Evolutionary conservation across 2,329 filamentous ascomycete species (phyloP).

Genomic region (Aurifilum marmelostoma): DNA sequence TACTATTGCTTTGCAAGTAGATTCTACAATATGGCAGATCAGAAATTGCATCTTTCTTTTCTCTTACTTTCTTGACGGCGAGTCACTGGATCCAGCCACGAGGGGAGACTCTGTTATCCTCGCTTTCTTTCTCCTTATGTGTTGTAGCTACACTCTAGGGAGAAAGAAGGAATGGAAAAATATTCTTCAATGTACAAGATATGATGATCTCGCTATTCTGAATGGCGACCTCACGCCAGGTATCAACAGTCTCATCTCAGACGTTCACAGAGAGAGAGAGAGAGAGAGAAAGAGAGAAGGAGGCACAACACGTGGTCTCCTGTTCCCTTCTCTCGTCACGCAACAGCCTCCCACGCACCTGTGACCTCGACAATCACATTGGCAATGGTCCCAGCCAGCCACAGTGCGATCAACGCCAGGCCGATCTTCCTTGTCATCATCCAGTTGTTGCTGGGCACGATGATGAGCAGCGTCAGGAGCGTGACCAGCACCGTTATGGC

Average conservation of each 20-base stretch:
- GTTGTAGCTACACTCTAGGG: background rate
- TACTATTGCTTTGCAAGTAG: too few species aligned
- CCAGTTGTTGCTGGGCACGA: conserved; percentile 86
- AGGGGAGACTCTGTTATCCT: background rate
- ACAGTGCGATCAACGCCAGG: conserved; percentile 76
- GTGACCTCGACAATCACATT: conserved; percentile 82
- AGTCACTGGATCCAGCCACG: too few species aligned
- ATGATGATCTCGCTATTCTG: background rate
- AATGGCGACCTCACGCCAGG: background rate
- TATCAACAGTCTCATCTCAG: background rate
- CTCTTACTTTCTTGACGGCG: too few species aligned
- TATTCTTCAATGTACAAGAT: conserved; percentile 4
- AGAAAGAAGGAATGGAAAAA: background rate
- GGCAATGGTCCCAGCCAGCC: conserved; percentile 76
- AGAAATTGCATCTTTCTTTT: too few species aligned
- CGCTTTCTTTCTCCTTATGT: background rate
- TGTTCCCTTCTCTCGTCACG: conserved; percentile 21
- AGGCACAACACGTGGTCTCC: background rate
- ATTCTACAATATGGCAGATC: too few species aligned
- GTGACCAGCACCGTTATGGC: conserved; percentile 83
- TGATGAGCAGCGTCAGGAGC: conserved; percentile 74
- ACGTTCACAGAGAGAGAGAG: background rate
- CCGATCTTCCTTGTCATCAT: conserved; percentile 82
- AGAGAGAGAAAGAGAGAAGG: background rate
- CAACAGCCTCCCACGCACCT: conserved; percentile 52